phyloP scores from a whole-genome alignment of 176 grass and related monocot genomes.

The Carex parvula region DNA sequence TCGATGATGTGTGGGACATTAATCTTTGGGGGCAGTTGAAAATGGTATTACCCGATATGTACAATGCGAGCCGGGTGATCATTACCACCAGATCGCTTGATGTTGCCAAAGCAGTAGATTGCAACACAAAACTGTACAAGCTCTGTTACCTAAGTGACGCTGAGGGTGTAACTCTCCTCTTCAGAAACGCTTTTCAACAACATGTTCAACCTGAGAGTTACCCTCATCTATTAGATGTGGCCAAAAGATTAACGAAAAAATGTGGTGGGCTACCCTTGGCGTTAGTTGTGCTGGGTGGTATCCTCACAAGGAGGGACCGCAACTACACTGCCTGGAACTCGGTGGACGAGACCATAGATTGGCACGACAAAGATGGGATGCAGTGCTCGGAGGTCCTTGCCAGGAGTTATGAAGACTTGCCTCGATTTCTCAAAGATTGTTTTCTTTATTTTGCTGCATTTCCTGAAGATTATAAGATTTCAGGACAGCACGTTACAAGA shows the following conservation, averaged over 20 bases:
- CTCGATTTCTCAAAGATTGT: too few species aligned
- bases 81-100: not conserved
- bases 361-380: not conserved
- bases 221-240: not conserved
- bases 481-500: too few species aligned
- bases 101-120: not conserved
- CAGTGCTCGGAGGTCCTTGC: not conserved
- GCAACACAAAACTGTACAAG: not conserved
- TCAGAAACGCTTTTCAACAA: not conserved
- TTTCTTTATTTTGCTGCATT: too few species aligned
- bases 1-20: too few species aligned
- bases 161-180: not conserved
- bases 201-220: not conserved
- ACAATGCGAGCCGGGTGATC: too few species aligned
- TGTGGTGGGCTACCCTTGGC: not conserved
- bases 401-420: too few species aligned
- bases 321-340: not conserved
- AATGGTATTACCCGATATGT: not conserved
- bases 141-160: not conserved
- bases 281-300: not conserved
- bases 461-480: too few species aligned
- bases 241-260: not conserved
- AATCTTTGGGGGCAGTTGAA: too few species aligned
- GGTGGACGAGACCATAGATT: not conserved
- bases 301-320: not conserved